phyloP scores from a whole-genome alignment of 192 early-diverging fungal species.

The Rhizophlyctis rosea region DNA sequence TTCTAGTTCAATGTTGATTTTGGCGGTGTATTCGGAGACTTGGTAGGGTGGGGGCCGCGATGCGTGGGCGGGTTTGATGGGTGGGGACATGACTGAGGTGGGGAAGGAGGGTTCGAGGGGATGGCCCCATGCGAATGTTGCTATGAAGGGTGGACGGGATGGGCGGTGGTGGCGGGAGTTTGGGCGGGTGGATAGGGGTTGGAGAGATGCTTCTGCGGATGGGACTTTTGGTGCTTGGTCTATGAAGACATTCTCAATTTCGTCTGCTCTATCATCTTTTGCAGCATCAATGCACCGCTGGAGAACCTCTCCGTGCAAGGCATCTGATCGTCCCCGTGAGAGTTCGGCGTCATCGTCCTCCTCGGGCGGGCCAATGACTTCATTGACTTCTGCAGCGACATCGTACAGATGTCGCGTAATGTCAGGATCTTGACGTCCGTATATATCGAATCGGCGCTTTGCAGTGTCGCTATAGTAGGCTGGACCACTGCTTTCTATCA shows the following conservation, averaged over 20 bases:
- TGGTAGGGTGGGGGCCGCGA: background rate
- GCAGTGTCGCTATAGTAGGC: background rate
- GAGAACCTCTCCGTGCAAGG: too few species aligned
- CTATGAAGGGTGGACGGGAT: too few species aligned
- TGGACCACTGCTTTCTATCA: too few species aligned
- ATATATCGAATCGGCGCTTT: background rate
- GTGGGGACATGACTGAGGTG: background rate
- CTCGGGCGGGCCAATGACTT: background rate
- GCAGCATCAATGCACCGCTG: too few species aligned
- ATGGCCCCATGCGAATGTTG: background rate
- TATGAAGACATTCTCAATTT: background rate
- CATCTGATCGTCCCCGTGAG: background rate
- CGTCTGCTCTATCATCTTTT: background rate
- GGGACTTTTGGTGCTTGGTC: background rate
- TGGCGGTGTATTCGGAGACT: background rate
- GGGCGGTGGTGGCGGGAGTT: background rate
- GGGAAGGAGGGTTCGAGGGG: background rate
- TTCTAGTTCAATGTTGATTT: background rate
- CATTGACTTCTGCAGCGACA: background rate
- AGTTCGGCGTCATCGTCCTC: background rate
- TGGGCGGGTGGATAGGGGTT: background rate
- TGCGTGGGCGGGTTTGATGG: background rate
- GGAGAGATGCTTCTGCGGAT: background rate
- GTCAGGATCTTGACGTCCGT: background rate
- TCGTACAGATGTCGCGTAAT: background rate